Percentiles rank a stretch among this genome's conserved stretches.
Evolutionary conservation across 2,329 filamentous ascomycete genomes (phyloP).

Genomic region (Alternaria panax): DNA sequence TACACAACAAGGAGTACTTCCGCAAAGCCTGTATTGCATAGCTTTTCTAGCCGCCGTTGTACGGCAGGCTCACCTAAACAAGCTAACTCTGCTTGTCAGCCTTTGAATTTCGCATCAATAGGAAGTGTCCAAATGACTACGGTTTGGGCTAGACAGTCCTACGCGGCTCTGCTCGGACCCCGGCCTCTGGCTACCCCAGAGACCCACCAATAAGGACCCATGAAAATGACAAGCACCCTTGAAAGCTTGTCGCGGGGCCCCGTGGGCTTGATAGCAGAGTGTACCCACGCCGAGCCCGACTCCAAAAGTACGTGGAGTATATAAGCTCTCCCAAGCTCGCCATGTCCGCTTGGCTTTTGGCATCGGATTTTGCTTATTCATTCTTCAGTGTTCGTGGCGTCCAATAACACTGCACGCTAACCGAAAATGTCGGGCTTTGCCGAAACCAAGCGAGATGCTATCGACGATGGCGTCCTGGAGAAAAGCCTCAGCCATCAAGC

Average conservation of each 20-base stretch:
- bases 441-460: slow-evolving; percentile 11
- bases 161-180: slow-evolving; percentile 8
- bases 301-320: slow-evolving; percentile 3
- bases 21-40: not conserved
- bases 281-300: slow-evolving; percentile 13
- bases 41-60: not conserved
- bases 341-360: slow-evolving; percentile 9
- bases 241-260: slow-evolving; percentile 31
- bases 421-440: slow-evolving; percentile 15
- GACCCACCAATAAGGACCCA: slow-evolving; percentile 19
- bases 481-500: slow-evolving; percentile 10
- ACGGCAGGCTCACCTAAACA: not conserved
- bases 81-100: not conserved
- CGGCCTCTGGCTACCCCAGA: not conserved
- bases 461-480: slow-evolving; percentile 7
- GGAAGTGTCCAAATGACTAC: slow-evolving; percentile 6
- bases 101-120: slow-evolving; percentile 16
- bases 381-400: slow-evolving; percentile 16
- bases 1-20: slow-evolving; percentile 1
- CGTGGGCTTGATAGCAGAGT: slow-evolving; percentile 17
- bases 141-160: slow-evolving; percentile 2
- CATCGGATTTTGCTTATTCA: slow-evolving; percentile 16
- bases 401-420: slow-evolving; percentile 8
- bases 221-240: slow-evolving; percentile 15
- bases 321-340: slow-evolving; percentile 14